phyloP scores from a whole-genome alignment of 305 asterid species.

The Fraxinus floribunda region DNA sequence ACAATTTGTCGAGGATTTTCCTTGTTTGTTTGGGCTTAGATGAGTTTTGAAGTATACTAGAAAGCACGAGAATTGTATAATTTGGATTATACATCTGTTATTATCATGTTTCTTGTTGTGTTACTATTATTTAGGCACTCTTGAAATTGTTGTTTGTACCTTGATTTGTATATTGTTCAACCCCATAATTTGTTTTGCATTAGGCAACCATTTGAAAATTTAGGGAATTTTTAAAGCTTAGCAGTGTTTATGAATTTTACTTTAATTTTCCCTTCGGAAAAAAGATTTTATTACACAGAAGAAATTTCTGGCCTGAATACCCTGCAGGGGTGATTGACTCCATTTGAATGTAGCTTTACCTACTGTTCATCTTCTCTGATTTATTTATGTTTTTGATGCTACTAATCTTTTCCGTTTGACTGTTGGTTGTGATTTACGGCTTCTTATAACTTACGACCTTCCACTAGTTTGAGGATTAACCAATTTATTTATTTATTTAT shows the following conservation, averaged over 20 bases:
- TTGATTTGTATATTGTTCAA: background rate
- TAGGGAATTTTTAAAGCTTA: background rate
- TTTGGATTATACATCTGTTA: background rate
- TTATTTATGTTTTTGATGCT: background rate
- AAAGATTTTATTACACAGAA: background rate
- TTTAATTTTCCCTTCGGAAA: background rate
- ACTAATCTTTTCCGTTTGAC: background rate
- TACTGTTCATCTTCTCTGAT: background rate
- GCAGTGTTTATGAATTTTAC: background rate
- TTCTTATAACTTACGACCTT: background rate
- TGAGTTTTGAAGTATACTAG: background rate
- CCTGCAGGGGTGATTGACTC: constrained; percentile 10
- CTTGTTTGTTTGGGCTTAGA: background rate
- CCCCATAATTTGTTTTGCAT: constrained; percentile 4
- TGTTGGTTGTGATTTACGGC: background rate
- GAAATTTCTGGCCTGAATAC: background rate
- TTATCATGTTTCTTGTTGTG: background rate
- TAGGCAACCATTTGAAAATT: background rate
- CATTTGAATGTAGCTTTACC: background rate
- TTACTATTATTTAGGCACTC: background rate
- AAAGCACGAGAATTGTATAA: background rate
- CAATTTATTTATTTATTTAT: constrained; percentile 2
- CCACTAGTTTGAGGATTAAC: background rate
- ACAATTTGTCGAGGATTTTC: background rate
- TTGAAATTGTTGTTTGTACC: background rate